These are phyloP conservation scores for Bidens hawaiensis DNA, from an alignment of 140 eudicot species.

Conservation along the genomic window DNA sequence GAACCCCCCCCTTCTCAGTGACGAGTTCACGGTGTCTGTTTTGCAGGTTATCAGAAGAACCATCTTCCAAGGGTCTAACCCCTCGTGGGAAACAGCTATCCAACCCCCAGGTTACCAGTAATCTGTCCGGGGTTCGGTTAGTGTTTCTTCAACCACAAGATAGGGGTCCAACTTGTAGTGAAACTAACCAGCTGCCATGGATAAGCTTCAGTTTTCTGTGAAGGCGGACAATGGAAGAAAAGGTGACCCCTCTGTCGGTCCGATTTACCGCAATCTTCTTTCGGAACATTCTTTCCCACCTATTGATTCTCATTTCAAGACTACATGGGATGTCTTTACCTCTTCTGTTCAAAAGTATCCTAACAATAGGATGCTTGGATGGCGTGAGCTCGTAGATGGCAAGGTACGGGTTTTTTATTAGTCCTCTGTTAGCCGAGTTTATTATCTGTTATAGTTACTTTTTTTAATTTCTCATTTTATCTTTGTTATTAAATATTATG, in stretches of 20 bases:
- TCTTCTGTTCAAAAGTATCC: slow-evolving; percentile 60
- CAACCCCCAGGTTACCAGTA: no score
- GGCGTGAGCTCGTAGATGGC: slow-evolving; percentile 59
- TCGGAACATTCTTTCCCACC: slow-evolving; percentile 34
- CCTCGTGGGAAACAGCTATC: no score
- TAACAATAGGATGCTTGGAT: slow-evolving; percentile 78
- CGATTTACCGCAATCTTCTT: slow-evolving; percentile 22
- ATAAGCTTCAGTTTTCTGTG: slow-evolving; percentile 53
- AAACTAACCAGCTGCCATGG: not conserved
- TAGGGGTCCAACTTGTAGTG: not conserved
- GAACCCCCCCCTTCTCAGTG: no score
- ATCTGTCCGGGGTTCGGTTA: no score
- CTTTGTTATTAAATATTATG: no score
- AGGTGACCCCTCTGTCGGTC: slow-evolving; percentile 78
- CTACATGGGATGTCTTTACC: slow-evolving; percentile 82
- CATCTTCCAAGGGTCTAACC: no score
- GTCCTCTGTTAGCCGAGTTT: no score
- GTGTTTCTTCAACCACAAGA: no score
- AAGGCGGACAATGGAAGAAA: slow-evolving; percentile 61
- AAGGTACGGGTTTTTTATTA: slow-evolving; percentile 40
- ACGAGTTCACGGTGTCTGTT: no score
- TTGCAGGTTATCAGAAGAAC: no score
- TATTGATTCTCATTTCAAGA: slow-evolving; percentile 42
- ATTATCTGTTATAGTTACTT: no score
- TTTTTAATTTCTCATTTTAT: no score